These are phyloP conservation scores for Tolypocladium guangdongense DNA, from an alignment of 2,329 filamentous ascomycete species.

Conservation along the genomic window DNA sequence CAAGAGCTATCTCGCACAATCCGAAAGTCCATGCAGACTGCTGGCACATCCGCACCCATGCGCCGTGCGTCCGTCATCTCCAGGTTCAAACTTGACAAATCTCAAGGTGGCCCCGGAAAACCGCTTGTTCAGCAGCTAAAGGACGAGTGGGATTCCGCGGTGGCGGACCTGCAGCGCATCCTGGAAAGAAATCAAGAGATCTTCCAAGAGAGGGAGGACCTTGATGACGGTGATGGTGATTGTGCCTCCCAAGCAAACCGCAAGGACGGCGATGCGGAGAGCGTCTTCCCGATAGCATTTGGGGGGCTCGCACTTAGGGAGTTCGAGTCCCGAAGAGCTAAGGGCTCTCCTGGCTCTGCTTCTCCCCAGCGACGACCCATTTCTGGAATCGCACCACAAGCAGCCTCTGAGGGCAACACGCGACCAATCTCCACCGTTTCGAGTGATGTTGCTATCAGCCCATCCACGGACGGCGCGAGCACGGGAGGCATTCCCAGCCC, in stretches of 20 bases:
- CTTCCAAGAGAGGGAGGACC: conserved; percentile 10
- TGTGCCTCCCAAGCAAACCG: conserved; percentile 9
- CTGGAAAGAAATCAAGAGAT: conserved; percentile 23
- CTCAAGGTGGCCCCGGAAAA: conserved; percentile 15
- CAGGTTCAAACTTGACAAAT: conserved; percentile 21
- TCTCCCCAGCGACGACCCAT: background rate
- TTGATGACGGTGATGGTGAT: conserved; percentile 9
- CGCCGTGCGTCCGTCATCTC: conserved; percentile 24
- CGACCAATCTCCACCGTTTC: conserved; percentile 13
- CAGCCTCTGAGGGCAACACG: background rate
- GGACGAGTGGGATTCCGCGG: conserved; percentile 27
- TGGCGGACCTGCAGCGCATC: conserved; percentile 20
- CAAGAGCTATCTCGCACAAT: conserved; percentile 24
- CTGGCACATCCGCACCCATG: conserved; percentile 13
- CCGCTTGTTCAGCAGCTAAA: conserved; percentile 24
- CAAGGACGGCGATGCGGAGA: conserved; percentile 12
- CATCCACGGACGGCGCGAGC: conserved; percentile 23
- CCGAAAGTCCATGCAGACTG: conserved; percentile 20
- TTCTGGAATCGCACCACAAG: background rate
- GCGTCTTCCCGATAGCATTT: conserved; percentile 19
- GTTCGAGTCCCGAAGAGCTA: conserved; percentile 15
- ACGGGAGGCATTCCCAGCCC: conserved; percentile 22
- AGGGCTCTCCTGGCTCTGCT: conserved; percentile 7
- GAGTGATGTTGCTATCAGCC: conserved; percentile 24
- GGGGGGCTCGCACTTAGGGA: conserved; percentile 25